phyloP scores from a whole-genome alignment of 345 rosid genomes.

The Populus deltoides region DNA sequence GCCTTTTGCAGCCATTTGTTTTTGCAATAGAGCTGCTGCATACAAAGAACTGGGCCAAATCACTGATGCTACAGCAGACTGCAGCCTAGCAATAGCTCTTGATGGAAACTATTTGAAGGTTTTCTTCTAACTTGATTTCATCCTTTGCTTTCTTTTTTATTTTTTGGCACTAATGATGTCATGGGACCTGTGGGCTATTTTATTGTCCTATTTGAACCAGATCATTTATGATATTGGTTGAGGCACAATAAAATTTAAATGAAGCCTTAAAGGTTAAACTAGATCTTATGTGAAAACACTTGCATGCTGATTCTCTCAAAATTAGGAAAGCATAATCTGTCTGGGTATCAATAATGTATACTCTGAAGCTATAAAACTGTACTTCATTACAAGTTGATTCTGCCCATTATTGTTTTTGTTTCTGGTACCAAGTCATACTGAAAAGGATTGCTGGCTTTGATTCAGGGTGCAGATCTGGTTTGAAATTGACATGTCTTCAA shows the following conservation, averaged over 20 bases:
- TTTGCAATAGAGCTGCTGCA: conserved; percentile 97
- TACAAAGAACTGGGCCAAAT: conserved; percentile 75
- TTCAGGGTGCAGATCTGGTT: not conserved
- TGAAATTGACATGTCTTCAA: not conserved
- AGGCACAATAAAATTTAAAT: not conserved
- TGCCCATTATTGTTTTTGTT: not conserved
- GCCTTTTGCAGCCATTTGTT: conserved; percentile 89
- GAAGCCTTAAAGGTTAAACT: not conserved
- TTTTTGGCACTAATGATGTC: not conserved
- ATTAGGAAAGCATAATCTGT: not conserved
- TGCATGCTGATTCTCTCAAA: not conserved
- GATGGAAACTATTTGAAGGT: conserved; percentile 88
- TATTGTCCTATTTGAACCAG: not conserved
- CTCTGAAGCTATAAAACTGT: conserved; percentile 2
- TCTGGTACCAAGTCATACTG: not conserved
- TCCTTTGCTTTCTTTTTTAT: not conserved
- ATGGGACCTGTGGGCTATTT: not conserved
- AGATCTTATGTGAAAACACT: not conserved
- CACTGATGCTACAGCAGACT: conserved; percentile 90
- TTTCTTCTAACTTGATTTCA: conserved; percentile 13
- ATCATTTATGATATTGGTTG: not conserved
- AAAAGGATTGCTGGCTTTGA: not conserved
- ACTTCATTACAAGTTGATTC: not conserved
- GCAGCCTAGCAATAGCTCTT: conserved; percentile 94
- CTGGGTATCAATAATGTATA: not conserved